Evolutionary conservation across 2,329 filamentous ascomycete genomes (phyloP), one percentile per base, ranked within the genome.

Genomic region (Thielaviopsis musarum): DNA sequence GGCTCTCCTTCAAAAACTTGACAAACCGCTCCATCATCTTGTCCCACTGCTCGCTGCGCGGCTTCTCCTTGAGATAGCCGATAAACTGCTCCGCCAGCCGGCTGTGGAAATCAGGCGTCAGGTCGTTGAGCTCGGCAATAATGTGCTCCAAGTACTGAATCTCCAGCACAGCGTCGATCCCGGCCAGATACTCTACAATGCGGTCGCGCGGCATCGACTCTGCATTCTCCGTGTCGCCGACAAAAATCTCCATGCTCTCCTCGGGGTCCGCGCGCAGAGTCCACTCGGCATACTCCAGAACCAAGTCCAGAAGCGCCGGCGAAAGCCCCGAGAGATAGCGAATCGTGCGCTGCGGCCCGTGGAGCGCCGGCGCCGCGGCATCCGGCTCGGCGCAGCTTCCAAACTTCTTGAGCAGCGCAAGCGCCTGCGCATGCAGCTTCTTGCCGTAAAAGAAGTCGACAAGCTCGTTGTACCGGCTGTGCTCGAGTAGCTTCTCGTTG

Each of bases 401-500:
- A 65, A 96, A 96, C 63, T 84, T 86, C 65, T 82, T 80, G 0
- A 98, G 77, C 30, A 96, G 74, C 64, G 89, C 86, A 19, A 98
- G 73, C 0, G 93, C 91, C 67, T 94, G 84, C 19, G 85, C 82
- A 70, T 98, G 93, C 49, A 97, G 78, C 69, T 86, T 91, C 73
- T 98, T 98, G 63, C 93, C 93, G 66, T 94, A 89, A 65, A 97
- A 84, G 68, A 98, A 98, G 69, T 97, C 91, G n/a, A 98, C 90
- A 1, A 98, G 75, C 71, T 97, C 91, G 57, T 85, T 91, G 70
- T 95, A 96, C 34, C 91, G 83, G 61, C 87, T 87, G 49, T 85
- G 88, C 69, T 95, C 88, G 62, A 95, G 83, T 4, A 98, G 75
- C 66, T 90, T 90, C 70, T 95, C 88, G 68, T 95, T 93, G 22